phyloP scores from a whole-genome alignment of 768 basidiomycete genomes.

The Cystoderma amianthinum region DNA sequence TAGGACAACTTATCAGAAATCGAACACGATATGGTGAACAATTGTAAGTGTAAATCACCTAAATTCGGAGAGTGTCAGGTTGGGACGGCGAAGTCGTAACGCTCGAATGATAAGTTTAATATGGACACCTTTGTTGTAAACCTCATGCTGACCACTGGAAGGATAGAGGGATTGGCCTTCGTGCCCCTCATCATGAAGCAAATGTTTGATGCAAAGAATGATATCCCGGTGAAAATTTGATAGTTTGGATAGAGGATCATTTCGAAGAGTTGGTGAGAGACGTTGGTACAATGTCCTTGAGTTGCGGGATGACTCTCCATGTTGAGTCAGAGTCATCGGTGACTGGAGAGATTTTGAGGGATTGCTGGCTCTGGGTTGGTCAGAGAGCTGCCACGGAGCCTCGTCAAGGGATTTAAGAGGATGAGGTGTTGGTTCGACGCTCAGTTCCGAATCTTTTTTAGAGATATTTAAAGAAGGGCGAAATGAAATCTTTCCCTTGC shows the following conservation, averaged over 20 bases:
- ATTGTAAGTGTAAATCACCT: slow-evolving; percentile 7
- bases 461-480: no score
- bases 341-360: no score
- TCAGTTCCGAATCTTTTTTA: no score
- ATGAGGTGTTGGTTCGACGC: background rate
- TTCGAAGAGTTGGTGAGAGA: background rate
- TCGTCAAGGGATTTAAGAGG: background rate
- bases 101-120: slow-evolving; percentile 7
- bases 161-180: background rate
- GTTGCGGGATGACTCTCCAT: background rate
- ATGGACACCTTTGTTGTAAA: slow-evolving; percentile 9
- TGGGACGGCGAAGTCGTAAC: background rate
- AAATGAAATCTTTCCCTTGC: no score
- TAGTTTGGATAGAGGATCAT: slow-evolving; percentile 15
- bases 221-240: slow-evolving; percentile 14
- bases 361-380: background rate
- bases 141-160: slow-evolving; percentile 3
- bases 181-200: background rate
- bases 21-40: background rate
- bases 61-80: slow-evolving; percentile 6
- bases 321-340: background rate
- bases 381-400: background rate
- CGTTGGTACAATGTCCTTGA: background rate
- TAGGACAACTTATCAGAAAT: slow-evolving; percentile 1
- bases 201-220: slow-evolving; percentile 9